Conservation (phyloP, 352 stramenopile genomes). For the Pythium coloratum region DNA sequence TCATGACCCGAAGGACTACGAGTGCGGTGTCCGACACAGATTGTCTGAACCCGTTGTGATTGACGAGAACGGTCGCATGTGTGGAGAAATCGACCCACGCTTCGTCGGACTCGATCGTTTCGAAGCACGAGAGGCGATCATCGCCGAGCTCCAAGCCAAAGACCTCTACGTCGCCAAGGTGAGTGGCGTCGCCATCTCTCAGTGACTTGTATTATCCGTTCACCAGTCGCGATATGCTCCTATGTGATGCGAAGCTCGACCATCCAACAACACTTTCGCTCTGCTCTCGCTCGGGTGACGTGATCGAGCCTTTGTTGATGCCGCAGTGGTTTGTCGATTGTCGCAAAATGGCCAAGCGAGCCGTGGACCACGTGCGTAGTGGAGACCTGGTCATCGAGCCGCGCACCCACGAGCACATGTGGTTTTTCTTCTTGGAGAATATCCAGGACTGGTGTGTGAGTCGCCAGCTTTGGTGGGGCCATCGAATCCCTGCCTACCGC, state of each 20-base stretch:
- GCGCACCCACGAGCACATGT: slow-evolving; percentile 91
- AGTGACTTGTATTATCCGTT: slow-evolving; percentile 28
- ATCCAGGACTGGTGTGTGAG: slow-evolving; percentile 99
- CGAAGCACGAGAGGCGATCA: slow-evolving; percentile 89
- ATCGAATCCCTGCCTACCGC: slow-evolving; percentile 98
- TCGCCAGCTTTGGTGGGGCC: slow-evolving; percentile 99
- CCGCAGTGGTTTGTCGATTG: slow-evolving; percentile 99
- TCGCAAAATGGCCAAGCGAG: slow-evolving; percentile 92
- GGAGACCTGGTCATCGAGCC: slow-evolving; percentile 95
- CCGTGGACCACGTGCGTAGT: slow-evolving; percentile 93
- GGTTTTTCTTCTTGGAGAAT: slow-evolving; percentile 99
- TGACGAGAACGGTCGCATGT: slow-evolving; percentile 69
- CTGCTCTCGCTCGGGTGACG: slow-evolving; percentile 97
- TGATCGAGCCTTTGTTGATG: slow-evolving; percentile 99
- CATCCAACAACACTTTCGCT: slow-evolving; percentile 89
- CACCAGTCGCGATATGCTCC: background rate
- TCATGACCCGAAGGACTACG: slow-evolving; percentile 99
- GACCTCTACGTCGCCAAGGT: slow-evolving; percentile 94
- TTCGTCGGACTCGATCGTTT: slow-evolving; percentile 97
- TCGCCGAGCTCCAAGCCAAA: slow-evolving; percentile 89
- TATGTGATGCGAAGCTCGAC: slow-evolving; percentile 41
- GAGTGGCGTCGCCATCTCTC: slow-evolving; percentile 32
- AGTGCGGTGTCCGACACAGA: slow-evolving; percentile 95
- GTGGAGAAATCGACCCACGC: slow-evolving; percentile 61
- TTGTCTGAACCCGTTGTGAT: slow-evolving; percentile 84